These are phyloP conservation scores for Zarea fungicola DNA, from an alignment of 2,329 filamentous ascomycete species.

Conservation along the genomic window DNA sequence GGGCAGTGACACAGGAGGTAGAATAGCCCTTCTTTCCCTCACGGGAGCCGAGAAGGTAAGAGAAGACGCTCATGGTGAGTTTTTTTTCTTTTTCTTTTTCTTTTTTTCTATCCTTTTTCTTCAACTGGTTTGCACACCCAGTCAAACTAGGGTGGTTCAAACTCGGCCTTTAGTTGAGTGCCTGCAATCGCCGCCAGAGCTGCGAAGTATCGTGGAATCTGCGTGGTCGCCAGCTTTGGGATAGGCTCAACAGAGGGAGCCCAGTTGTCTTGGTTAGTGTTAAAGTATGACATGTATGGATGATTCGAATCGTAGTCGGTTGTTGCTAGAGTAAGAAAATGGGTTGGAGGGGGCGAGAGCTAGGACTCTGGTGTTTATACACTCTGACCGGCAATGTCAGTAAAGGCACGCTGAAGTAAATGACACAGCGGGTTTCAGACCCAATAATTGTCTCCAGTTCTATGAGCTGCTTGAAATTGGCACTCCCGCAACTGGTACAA, in stretches of 20 bases:
- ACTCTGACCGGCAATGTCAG: neutral
- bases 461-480: neutral
- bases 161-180: conserved; percentile 10
- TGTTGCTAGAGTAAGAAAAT: neutral
- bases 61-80: conserved; percentile 3
- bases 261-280: conserved; percentile 1
- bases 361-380: conserved; percentile 1
- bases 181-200: conserved; percentile 12
- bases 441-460: neutral
- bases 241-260: conserved; percentile 11
- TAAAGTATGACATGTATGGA: conserved; percentile 4
- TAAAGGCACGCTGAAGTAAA: neutral
- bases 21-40: conserved; percentile 2
- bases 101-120: neutral
- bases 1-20: neutral
- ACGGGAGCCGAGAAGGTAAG: neutral
- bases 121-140: too few relatives aligned
- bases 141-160: conserved; percentile 11
- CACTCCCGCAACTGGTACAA: too few relatives aligned
- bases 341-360: neutral
- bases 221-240: conserved; percentile 13
- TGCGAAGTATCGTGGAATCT: conserved; percentile 9
- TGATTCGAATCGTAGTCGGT: neutral
- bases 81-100: neutral
- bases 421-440: neutral